These are phyloP conservation scores for Halophytophthora batemanensis DNA, from an alignment of 352 stramenopile genomes.

Conservation along the genomic window DNA sequence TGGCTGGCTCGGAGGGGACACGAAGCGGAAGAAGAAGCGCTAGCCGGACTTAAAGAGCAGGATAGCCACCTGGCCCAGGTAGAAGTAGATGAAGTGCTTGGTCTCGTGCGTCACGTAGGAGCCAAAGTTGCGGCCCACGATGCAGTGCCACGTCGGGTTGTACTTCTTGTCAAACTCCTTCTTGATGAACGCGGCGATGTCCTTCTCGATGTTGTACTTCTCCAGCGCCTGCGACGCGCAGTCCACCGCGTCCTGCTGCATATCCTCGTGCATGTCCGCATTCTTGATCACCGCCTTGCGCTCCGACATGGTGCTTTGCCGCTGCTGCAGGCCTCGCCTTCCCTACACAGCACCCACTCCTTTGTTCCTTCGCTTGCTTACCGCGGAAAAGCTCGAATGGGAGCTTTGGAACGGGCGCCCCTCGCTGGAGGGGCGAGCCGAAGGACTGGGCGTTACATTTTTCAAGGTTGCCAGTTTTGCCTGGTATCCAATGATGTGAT, in stretches of 20 bases:
- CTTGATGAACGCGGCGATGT: conserved; percentile 93
- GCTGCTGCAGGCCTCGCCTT: background rate
- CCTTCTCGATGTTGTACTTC: conserved; percentile 99
- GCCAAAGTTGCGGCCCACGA: conserved; percentile 93
- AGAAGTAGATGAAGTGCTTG: conserved; percentile 96
- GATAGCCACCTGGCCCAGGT: conserved; percentile 92
- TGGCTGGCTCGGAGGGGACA: too few relatives aligned
- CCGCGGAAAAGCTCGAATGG: conserved; percentile 20
- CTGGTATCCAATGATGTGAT: too few relatives aligned
- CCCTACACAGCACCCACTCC: background rate
- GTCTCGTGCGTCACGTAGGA: conserved; percentile 94
- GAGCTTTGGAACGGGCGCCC: background rate
- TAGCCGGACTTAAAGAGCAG: conserved; percentile 93
- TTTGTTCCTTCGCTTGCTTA: background rate
- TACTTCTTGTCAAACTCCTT: conserved; percentile 94
- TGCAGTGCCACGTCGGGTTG: conserved; percentile 93
- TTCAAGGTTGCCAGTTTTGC: too few relatives aligned
- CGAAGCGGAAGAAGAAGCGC: too few relatives aligned
- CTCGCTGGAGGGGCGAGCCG: conserved; percentile 2
- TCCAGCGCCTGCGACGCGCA: conserved; percentile 97
- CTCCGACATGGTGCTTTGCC: conserved; percentile 71
- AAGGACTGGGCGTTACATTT: conserved; percentile 1
- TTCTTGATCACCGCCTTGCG: conserved; percentile 99
- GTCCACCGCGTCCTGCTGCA: conserved; percentile 99
- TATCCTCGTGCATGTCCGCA: conserved; percentile 99